A percentile compares a stretch with the other conserved stretches of the same genome.
Conservation (phyloP, 2,329 filamentous ascomycete species). For the Sporothrix variecibatus region DNA sequence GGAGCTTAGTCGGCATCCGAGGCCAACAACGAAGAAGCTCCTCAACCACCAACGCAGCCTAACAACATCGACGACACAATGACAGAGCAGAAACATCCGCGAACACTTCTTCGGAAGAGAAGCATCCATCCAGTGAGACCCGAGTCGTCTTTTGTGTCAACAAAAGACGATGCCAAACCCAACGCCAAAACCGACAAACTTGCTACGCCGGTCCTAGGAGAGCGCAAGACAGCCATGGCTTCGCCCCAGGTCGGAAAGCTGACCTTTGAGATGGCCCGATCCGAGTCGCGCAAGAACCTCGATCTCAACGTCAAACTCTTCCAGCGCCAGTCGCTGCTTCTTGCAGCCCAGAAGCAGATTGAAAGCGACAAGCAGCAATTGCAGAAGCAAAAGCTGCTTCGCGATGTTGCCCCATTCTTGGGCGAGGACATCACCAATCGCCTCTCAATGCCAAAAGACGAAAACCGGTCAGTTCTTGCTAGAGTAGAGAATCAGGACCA, state of each 20-base stretch:
- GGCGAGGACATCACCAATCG: neutral
- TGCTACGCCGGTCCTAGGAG: neutral
- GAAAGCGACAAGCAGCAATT: neutral
- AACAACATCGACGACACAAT: neutral
- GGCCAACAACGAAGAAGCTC: neutral
- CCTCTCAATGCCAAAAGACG: neutral
- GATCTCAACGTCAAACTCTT: constrained; percentile 30
- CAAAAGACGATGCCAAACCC: neutral
- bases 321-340: constrained; percentile 30
- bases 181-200: neutral
- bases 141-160: neutral
- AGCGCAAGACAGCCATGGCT: neutral
- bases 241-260: constrained; percentile 29
- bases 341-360: constrained; percentile 29
- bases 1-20: constrained; percentile 25
- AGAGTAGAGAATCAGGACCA: neutral
- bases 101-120: constrained; percentile 15
- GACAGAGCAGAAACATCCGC: neutral
- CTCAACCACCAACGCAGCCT: neutral
- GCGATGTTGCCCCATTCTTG: neutral
- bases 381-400: neutral
- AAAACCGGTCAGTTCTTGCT: neutral
- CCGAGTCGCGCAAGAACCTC: constrained; percentile 28
- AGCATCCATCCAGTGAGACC: neutral
- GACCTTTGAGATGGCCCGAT: constrained; percentile 29